phyloP scores from a whole-genome alignment of 345 rosid genomes.

The Sisymbrium altissimum region DNA sequence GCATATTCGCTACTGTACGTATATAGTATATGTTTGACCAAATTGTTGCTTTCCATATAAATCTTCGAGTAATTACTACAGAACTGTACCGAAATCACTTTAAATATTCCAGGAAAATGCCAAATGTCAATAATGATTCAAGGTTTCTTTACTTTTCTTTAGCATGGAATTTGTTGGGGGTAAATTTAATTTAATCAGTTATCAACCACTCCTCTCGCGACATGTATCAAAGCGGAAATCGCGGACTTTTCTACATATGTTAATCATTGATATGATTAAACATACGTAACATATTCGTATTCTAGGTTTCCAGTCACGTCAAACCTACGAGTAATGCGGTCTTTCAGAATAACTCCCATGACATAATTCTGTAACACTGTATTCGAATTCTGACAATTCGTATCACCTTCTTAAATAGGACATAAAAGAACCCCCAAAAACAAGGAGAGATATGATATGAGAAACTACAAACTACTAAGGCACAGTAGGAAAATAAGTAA shows the following conservation, averaged over 20 bases:
- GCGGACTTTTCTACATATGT: background rate
- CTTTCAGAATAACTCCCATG: background rate
- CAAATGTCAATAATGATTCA: background rate
- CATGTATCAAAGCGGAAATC: background rate
- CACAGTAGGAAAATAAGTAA: background rate
- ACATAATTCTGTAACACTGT: background rate
- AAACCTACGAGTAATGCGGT: background rate
- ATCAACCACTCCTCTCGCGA: background rate
- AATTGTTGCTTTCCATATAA: conserved; percentile 1
- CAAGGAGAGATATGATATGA: background rate
- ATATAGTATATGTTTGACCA: conserved; percentile 24
- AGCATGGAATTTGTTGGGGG: background rate
- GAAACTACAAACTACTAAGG: background rate
- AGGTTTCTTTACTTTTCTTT: background rate
- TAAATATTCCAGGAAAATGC: background rate
- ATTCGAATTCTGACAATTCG: background rate
- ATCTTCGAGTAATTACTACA: background rate
- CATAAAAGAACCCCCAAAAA: too few species aligned
- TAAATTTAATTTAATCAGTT: background rate
- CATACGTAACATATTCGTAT: background rate
- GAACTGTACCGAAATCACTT: background rate
- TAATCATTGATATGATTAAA: background rate
- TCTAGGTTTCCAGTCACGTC: background rate
- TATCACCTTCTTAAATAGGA: background rate
- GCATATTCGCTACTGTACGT: background rate